A percentile compares a stretch with the other conserved stretches of the same genome.
Conservation (phyloP, 2,329 filamentous ascomycete species). For the Botrytis byssoidea region DNA sequence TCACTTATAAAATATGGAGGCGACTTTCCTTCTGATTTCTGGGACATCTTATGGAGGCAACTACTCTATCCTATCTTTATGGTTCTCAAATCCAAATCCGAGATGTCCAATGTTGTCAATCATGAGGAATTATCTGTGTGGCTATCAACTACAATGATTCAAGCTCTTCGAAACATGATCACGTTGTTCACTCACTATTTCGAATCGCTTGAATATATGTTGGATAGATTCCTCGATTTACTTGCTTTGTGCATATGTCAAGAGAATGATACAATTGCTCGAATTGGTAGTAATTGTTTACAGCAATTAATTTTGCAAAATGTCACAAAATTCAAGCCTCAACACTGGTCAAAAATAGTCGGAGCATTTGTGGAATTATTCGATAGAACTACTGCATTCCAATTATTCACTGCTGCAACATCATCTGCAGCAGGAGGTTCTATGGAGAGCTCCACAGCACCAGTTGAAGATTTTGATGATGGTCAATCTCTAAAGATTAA, state of each 20-base stretch:
- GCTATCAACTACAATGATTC: conserved; percentile 99
- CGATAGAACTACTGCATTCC: conserved; percentile 88
- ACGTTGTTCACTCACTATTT: conserved; percentile 99
- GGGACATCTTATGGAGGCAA: conserved; percentile 97
- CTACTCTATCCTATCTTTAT: conserved; percentile 98
- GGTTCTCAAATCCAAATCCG: conserved; percentile 91
- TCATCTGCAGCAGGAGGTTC: conserved; percentile 54
- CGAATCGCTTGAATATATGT: conserved; percentile 92
- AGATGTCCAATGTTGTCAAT: conserved; percentile 92
- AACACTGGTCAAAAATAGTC: conserved; percentile 94
- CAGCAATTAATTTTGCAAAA: conserved; percentile 97
- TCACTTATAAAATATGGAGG: conserved; percentile 86
- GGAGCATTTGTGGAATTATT: conserved; percentile 95
- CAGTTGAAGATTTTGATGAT: conserved; percentile 34
- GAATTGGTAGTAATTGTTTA: conserved; percentile 96
- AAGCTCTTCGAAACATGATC: conserved; percentile 97
- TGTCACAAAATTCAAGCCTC: conserved; percentile 81
- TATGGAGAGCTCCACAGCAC: conserved; percentile 47
- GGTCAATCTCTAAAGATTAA: conserved; percentile 63
- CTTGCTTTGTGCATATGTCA: conserved; percentile 96
- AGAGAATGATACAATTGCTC: conserved; percentile 96
- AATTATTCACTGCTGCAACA: conserved; percentile 83
- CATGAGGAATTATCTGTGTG: conserved; percentile 97
- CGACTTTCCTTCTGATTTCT: conserved; percentile 90
- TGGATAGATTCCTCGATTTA: conserved; percentile 93